A percentile compares a stretch with the other conserved stretches of the same genome.
Conservation (phyloP, 805 yeast genomes). For the Candida sanyiensis region DNA sequence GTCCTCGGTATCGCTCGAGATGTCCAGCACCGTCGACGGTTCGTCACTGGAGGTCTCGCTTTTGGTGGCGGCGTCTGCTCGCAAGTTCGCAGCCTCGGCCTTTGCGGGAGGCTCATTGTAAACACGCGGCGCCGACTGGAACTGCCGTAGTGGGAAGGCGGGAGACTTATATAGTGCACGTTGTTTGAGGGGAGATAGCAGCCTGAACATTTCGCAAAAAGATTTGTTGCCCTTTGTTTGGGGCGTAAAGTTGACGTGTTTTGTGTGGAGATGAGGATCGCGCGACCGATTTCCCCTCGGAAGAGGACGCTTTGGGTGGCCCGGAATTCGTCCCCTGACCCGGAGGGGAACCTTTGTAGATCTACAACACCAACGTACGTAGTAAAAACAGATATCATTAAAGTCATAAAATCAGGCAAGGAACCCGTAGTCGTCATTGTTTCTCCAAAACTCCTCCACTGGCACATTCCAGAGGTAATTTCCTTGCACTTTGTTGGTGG, state of each 20-base stretch:
- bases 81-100: not conserved
- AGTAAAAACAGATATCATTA: not conserved
- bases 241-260: not conserved
- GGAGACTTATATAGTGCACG: not conserved
- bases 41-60: not conserved
- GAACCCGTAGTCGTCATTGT: constrained; percentile 45
- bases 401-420: constrained; percentile 26
- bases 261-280: too few species aligned
- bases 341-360: too few species aligned
- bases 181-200: not conserved
- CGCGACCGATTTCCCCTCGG: too few species aligned
- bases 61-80: not conserved
- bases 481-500: not conserved
- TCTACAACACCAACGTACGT: too few species aligned
- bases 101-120: not conserved
- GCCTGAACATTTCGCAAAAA: not conserved
- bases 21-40: constrained; percentile 5
- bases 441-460: constrained; percentile 43
- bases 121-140: not conserved
- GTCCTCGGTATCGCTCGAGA: constrained; percentile 2
- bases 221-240: too few species aligned
- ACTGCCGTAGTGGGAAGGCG: not conserved
- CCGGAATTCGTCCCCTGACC: too few species aligned
- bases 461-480: constrained; percentile 27
- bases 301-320: too few species aligned